phyloP scores from a whole-genome alignment of 192 early-diverging fungal genomes.

The Coemansia sp. region DNA sequence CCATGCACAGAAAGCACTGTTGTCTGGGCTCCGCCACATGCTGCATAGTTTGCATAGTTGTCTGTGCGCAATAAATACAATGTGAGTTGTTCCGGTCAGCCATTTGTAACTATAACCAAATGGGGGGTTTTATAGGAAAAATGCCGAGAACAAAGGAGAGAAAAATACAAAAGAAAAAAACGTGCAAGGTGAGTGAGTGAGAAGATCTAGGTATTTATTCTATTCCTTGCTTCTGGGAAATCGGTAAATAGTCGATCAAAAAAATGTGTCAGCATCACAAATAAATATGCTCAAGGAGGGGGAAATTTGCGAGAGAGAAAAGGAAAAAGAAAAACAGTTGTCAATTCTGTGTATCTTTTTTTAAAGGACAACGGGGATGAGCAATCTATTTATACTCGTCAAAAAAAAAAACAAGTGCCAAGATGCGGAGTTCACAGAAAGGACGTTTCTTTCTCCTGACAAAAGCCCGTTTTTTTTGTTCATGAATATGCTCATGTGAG shows the following conservation, averaged over 20 bases:
- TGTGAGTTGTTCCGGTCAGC: not conserved
- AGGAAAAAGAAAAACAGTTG: not conserved
- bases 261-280: not conserved
- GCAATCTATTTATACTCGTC: constrained; percentile 5
- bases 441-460: not conserved
- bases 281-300: not conserved
- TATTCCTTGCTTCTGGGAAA: not conserved
- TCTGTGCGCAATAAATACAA: not conserved
- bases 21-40: constrained; percentile 8
- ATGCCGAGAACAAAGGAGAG: too few relatives aligned
- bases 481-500: not conserved
- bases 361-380: not conserved
- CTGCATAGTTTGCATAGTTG: too few relatives aligned
- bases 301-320: not conserved
- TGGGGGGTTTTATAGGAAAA: too few relatives aligned
- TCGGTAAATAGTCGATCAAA: not conserved
- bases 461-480: constrained; percentile 1
- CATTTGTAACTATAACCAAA: not conserved
- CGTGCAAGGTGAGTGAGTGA: too few relatives aligned
- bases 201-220: not conserved
- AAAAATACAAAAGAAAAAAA: not conserved
- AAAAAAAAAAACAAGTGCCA: not conserved
- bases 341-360: not conserved
- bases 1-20: constrained; percentile 31
- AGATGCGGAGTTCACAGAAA: not conserved